Base-by-base conservation (phyloP, 129 eudicot species). In the Lonicera japonica region DNA sequence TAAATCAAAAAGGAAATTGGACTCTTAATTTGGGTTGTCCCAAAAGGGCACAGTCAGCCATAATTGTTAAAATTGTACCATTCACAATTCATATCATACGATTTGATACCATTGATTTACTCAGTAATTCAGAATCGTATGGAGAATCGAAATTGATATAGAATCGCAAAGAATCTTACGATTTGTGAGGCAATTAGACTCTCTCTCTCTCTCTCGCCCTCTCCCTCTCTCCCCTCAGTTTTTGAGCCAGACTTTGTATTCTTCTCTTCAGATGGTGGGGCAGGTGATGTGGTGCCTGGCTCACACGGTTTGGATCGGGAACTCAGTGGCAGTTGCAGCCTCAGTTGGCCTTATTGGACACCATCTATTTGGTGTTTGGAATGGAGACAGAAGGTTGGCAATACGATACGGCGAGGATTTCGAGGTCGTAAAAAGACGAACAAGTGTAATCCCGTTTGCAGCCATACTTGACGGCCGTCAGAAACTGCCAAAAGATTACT, bases 221-320 rank as follows among this genome's bases (percentile, higher is more conserved):
- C 50, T 43, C 50, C 8, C 50, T 43, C 50, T 43, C 50, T 43
- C 50, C 8, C 50, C 16, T 43, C 16, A 3, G 13, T 8, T 43
- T 4, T 43, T 29, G 36, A 29, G 6, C 36, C 38, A 25, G 7
- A 29, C 2, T 43, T 40, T 39, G 52, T 51, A 43, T 70, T 21
- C 34, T 55, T 63, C n/a, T 25, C 41, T 77, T 20, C 77, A 92
- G 96, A 79, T 94, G 96, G 96, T 74, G 56, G 96, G 99, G 57
- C 99, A 94, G 82, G 96, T 85, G 60, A 76, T 94, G 58, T 94
- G 99, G 99, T 88, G 99, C 69, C 57, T 94, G 19, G 99, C 99
- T 72, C 99, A 94, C 83, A 94, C 99, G 25, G 50, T 85, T 50
- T 94, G 99, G 99, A 94, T 94, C 15, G 99, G 95, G 40, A 88